These are phyloP conservation scores for Calonectria ilicicola DNA, from an alignment of 2,329 filamentous ascomycete species.

Conservation along the genomic window DNA sequence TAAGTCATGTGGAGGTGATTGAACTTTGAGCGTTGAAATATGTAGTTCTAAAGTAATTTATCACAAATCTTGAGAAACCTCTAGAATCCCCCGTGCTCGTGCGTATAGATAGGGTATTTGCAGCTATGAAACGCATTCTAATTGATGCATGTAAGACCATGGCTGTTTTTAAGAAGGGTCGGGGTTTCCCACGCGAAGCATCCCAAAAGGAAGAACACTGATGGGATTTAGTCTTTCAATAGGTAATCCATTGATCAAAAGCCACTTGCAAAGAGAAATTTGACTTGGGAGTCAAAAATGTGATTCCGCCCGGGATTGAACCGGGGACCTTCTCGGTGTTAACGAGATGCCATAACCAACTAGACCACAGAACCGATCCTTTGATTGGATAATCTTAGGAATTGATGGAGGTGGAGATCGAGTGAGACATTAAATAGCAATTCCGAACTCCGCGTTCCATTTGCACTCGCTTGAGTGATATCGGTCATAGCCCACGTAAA, in stretches of 20 bases:
- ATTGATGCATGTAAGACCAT: not conserved
- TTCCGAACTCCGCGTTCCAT: not conserved
- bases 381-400: not conserved
- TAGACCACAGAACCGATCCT: conserved; percentile 36
- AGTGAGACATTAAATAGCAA: not conserved
- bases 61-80: not conserved
- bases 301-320: conserved; percentile 41
- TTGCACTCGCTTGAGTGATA: not conserved
- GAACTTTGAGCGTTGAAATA: not conserved
- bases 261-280: not conserved
- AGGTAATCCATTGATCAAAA: no score
- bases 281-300: conserved; percentile 13
- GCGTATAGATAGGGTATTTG: not conserved
- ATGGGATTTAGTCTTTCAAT: no score
- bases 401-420: not conserved
- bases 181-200: not conserved
- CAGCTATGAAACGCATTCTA: not conserved
- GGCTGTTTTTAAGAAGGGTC: not conserved
- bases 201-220: no score
- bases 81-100: not conserved
- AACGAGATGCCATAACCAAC: conserved; percentile 40
- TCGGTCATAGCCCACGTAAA: no score
- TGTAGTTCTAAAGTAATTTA: not conserved
- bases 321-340: conserved; percentile 42
- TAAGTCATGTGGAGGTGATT: not conserved